Evolutionary conservation across 441 rosid species (phyloP).

Genomic region (Brassica hybrid): DNA sequence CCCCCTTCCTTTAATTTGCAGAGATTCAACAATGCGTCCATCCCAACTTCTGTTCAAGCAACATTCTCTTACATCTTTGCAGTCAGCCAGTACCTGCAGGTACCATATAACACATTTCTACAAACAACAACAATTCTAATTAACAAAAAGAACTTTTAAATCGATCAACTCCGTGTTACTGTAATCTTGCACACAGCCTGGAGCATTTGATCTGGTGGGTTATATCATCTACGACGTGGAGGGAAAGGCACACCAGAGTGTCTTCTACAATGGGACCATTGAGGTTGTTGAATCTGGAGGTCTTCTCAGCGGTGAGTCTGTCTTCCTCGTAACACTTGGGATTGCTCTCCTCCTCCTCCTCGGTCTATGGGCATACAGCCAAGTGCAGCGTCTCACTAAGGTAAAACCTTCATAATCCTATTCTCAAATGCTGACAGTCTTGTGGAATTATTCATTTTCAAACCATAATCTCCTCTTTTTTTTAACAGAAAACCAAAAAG

Average conservation of each 20-base stretch:
- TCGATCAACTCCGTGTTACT: background rate
- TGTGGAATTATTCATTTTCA: background rate
- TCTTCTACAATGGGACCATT: conserved; percentile 89
- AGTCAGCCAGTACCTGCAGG: conserved; percentile 97
- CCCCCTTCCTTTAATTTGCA: conserved; percentile 37
- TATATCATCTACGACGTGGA: conserved; percentile 80
- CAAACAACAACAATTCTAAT: background rate
- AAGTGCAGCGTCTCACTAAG: conserved; percentile 83
- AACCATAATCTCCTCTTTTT: conserved; percentile 28
- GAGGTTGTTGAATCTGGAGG: conserved; percentile 94
- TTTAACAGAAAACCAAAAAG: conserved; percentile 81
- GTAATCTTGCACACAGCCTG: conserved; percentile 61
- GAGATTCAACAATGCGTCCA: conserved; percentile 92
- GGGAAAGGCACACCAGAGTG: conserved; percentile 77
- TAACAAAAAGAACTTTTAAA: background rate
- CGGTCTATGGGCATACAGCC: conserved; percentile 89
- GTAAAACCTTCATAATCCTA: conserved; percentile 43
- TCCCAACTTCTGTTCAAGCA: conserved; percentile 84
- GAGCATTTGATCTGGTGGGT: conserved; percentile 97
- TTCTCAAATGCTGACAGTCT: background rate
- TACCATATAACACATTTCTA: conserved; percentile 30
- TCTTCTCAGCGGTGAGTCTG: conserved; percentile 85
- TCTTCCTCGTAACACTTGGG: conserved; percentile 88
- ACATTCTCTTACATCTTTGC: conserved; percentile 85
- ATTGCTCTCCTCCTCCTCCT: conserved; percentile 79